phyloP scores from a whole-genome alignment of 2,329 filamentous ascomycete genomes.

The Aphanoascus verrucosus region DNA sequence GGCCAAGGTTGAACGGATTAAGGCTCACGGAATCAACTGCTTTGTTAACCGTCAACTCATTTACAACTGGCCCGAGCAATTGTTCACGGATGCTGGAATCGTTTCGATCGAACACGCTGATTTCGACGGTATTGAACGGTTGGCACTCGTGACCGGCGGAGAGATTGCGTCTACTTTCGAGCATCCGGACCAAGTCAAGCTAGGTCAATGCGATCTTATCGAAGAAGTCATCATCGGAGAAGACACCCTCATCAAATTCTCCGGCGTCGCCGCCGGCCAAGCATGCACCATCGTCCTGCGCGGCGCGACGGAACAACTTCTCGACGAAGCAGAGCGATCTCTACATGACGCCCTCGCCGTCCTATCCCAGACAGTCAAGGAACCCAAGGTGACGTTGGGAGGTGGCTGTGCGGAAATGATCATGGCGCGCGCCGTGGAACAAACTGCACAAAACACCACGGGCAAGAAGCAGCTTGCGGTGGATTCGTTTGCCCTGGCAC shows the following conservation, averaged over 20 bases:
- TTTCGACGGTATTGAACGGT: slow-evolving; percentile 92
- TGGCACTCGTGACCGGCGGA: slow-evolving; percentile 89
- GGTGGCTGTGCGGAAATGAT: slow-evolving; percentile 97
- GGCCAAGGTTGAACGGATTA: slow-evolving; percentile 97
- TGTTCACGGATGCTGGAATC: slow-evolving; percentile 95
- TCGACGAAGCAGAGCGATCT: slow-evolving; percentile 93
- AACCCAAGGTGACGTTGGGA: slow-evolving; percentile 86
- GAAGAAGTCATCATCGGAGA: slow-evolving; percentile 98
- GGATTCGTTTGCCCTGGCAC: slow-evolving; percentile 73
- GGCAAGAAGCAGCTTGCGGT: slow-evolving; percentile 96
- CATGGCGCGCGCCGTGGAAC: slow-evolving; percentile 96
- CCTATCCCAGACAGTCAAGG: slow-evolving; percentile 88
- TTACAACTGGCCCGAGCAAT: slow-evolving; percentile 99
- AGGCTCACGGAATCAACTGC: slow-evolving; percentile 97
- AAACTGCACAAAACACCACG: slow-evolving; percentile 81
- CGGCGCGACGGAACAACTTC: slow-evolving; percentile 88
- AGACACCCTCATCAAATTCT: slow-evolving; percentile 95
- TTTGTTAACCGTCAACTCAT: slow-evolving; percentile 99
- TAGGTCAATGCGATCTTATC: slow-evolving; percentile 88
- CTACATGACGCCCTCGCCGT: slow-evolving; percentile 94
- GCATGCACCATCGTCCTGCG: slow-evolving; percentile 95
- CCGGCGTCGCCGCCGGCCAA: slow-evolving; percentile 82
- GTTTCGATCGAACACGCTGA: slow-evolving; percentile 98
- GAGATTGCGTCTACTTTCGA: slow-evolving; percentile 98
- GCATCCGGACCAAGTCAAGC: slow-evolving; percentile 91